Evolutionary conservation across 2,329 filamentous ascomycete genomes (phyloP).

Genomic region (Immersiporthe knoxdaviesiana): DNA sequence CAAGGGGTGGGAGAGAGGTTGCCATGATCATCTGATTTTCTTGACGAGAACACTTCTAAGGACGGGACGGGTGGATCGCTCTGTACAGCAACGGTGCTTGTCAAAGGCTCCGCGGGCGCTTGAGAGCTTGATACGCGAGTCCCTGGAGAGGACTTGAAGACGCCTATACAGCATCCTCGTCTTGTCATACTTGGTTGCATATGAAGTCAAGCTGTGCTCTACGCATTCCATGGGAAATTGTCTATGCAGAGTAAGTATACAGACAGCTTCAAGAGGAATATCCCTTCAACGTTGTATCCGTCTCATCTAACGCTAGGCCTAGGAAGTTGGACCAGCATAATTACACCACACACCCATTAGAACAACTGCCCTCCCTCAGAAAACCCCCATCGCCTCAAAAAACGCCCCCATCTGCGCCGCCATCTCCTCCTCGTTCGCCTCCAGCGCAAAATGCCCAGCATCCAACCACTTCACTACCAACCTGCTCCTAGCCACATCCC

Average conservation of each 20-base stretch:
- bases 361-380: background rate
- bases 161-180: background rate
- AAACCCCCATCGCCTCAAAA: slow-evolving; percentile 31
- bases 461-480: slow-evolving; percentile 56
- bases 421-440: slow-evolving; percentile 40
- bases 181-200: background rate
- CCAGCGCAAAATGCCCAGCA: slow-evolving; percentile 58
- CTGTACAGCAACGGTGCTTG: slow-evolving; percentile 1
- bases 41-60: background rate
- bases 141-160: background rate
- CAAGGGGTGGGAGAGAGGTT: too few species aligned
- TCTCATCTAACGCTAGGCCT: background rate
- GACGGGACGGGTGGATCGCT: background rate
- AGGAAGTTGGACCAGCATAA: background rate
- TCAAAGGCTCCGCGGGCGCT: background rate
- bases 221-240: background rate
- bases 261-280: background rate
- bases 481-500: slow-evolving; percentile 46
- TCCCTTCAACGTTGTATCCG: background rate
- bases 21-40: background rate
- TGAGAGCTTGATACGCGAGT: background rate
- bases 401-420: slow-evolving; percentile 37
- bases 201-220: background rate
- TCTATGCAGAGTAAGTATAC: background rate
- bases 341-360: background rate